These are phyloP conservation scores for Pythium aquatile DNA, from an alignment of 352 stramenopile species.

Conservation along the genomic window DNA sequence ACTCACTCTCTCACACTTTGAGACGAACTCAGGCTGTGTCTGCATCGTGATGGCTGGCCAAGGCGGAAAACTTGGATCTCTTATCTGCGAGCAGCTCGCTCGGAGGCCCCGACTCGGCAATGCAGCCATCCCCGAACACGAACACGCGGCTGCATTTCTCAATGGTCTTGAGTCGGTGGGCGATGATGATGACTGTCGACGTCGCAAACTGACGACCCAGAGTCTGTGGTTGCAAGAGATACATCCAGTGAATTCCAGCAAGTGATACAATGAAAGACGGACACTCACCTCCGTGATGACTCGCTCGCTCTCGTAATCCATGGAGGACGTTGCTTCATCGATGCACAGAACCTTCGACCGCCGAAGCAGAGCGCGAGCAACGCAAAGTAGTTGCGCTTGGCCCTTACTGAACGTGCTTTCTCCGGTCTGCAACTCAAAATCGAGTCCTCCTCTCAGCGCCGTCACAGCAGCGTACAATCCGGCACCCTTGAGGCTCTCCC, in stretches of 20 bases:
- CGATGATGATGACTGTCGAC: conserved; percentile 96
- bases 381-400: conserved; percentile 72
- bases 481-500: conserved; percentile 49
- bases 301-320: conserved; percentile 89
- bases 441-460: conserved; percentile 43
- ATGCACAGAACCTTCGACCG: conserved; percentile 93
- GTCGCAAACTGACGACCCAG: conserved; percentile 91
- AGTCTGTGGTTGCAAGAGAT: conserved; percentile 36
- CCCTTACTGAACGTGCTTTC: conserved; percentile 69
- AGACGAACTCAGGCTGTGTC: not conserved
- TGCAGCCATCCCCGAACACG: conserved; percentile 52
- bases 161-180: conserved; percentile 96
- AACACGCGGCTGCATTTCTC: conserved; percentile 91
- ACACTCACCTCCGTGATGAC: conserved; percentile 58
- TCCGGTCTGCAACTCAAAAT: conserved; percentile 42
- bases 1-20: not conserved
- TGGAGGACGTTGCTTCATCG: conserved; percentile 88
- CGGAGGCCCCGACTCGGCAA: conserved; percentile 54
- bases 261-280: not conserved
- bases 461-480: conserved; percentile 45
- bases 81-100: conserved; percentile 33
- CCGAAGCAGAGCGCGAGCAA: conserved; percentile 78
- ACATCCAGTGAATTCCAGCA: not conserved
- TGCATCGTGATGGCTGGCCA: conserved; percentile 23
- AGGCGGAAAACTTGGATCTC: conserved; percentile 42